Evolutionary conservation across 257 asterid genomes (phyloP).

Genomic region (Penstemon newberryi): DNA sequence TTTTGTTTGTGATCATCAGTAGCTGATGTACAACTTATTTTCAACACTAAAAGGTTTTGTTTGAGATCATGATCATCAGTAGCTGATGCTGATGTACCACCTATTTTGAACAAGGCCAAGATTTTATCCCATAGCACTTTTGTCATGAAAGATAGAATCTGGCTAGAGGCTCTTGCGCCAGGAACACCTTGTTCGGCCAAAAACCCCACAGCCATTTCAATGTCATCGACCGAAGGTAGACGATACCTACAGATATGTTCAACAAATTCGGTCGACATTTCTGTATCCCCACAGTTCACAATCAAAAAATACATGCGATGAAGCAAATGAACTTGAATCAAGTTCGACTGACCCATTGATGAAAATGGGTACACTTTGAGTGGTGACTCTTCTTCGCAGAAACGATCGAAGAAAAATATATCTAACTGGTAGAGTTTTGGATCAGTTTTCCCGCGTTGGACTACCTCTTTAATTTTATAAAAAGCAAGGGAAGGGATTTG

Average conservation of each 20-base stretch:
- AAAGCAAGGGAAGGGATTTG: slow-evolving; percentile 40
- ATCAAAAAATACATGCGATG: slow-evolving; percentile 42
- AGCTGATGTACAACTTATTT: no score
- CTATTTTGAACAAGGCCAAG: background rate
- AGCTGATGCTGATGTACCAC: background rate
- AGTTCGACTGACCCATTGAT: background rate
- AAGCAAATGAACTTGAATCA: slow-evolving; percentile 34
- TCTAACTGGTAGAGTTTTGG: background rate
- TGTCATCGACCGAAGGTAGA: no score
- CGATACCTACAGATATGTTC: no score
- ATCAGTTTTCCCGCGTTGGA: background rate
- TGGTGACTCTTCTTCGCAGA: slow-evolving; percentile 37
- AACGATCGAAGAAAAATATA: slow-evolving; percentile 6
- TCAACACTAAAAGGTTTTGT: background rate
- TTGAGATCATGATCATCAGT: background rate
- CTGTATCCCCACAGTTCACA: background rate
- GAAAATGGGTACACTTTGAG: slow-evolving; percentile 19
- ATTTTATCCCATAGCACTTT: background rate
- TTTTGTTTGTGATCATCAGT: background rate
- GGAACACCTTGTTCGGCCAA: background rate
- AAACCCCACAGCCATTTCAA: background rate
- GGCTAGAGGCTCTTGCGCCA: background rate
- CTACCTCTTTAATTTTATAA: slow-evolving; percentile 22
- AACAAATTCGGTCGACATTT: no score
- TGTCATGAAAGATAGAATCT: background rate